A percentile compares a stretch with the other conserved stretches of the same genome.
These are phyloP conservation scores for Alloteropsis semialata DNA, from an alignment of 176 grass and related monocot genomes.

Conservation along the genomic window DNA sequence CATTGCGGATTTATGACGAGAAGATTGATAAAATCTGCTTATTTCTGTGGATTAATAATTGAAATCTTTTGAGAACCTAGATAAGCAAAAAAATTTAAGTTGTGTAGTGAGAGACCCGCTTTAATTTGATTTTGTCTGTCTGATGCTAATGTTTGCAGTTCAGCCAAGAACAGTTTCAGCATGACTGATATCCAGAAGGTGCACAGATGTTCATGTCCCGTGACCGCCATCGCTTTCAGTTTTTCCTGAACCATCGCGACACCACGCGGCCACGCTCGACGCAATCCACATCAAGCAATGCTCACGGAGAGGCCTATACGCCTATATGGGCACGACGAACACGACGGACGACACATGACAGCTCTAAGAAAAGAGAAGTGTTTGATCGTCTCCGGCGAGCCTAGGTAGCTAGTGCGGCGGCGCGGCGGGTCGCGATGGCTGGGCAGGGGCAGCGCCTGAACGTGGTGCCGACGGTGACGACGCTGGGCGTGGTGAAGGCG, in stretches of 20 bases:
- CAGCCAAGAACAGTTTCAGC: background rate
- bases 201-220: background rate
- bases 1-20: background rate
- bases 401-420: background rate
- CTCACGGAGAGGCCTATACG: background rate
- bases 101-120: too few relatives aligned
- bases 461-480: conserved; percentile 75
- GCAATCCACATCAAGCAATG: background rate
- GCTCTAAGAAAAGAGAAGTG: background rate
- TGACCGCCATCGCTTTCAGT: background rate
- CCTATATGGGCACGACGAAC: background rate
- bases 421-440: conserved; percentile 34
- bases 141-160: background rate
- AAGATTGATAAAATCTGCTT: background rate
- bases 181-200: too few relatives aligned
- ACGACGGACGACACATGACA: background rate
- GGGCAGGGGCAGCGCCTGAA: conserved; percentile 65
- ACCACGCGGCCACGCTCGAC: background rate
- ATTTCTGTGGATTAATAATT: background rate
- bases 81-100: too few relatives aligned
- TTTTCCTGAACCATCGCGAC: conserved; percentile 24
- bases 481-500: conserved; percentile 71
- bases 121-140: background rate
- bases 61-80: background rate
- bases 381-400: background rate